Evolutionary conservation across 2,329 filamentous ascomycete genomes (phyloP).

Genomic region (Alternaria sp.): DNA sequence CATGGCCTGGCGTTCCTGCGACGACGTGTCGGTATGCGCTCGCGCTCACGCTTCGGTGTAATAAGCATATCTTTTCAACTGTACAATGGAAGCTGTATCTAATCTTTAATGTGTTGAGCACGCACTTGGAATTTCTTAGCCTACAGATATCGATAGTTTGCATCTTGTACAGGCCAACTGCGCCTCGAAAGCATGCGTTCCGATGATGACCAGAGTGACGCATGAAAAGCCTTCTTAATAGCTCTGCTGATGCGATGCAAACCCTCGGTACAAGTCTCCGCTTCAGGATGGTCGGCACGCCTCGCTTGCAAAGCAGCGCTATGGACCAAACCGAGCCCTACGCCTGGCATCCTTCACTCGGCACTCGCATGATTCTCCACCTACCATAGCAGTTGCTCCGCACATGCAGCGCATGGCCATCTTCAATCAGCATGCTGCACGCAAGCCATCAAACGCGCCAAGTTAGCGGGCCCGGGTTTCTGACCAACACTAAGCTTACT

Average conservation of each 20-base stretch:
- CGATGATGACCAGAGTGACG: not conserved
- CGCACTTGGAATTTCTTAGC: not conserved
- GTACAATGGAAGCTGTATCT: conserved; percentile 1
- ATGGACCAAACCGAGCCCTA: not conserved
- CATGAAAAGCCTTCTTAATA: not conserved
- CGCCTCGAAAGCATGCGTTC: not conserved
- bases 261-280: conserved; percentile 9
- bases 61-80: not conserved
- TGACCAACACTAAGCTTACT: conserved; percentile 5
- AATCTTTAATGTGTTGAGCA: conserved; percentile 7
- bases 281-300: conserved; percentile 4
- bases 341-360: conserved; percentile 1
- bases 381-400: not conserved
- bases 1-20: conserved; percentile 20
- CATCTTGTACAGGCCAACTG: not conserved
- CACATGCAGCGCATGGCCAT: conserved; percentile 8
- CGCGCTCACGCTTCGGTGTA: conserved; percentile 4
- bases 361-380: conserved; percentile 6
- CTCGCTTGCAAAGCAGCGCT: conserved; percentile 6
- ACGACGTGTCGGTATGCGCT: not conserved
- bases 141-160: not conserved
- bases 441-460: conserved; percentile 12
- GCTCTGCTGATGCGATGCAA: conserved; percentile 3
- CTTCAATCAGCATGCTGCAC: conserved; percentile 12
- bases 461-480: conserved; percentile 4